Evolutionary conservation across 2,329 filamentous ascomycete genomes (phyloP).

Genomic region (Didymella segeticola): DNA sequence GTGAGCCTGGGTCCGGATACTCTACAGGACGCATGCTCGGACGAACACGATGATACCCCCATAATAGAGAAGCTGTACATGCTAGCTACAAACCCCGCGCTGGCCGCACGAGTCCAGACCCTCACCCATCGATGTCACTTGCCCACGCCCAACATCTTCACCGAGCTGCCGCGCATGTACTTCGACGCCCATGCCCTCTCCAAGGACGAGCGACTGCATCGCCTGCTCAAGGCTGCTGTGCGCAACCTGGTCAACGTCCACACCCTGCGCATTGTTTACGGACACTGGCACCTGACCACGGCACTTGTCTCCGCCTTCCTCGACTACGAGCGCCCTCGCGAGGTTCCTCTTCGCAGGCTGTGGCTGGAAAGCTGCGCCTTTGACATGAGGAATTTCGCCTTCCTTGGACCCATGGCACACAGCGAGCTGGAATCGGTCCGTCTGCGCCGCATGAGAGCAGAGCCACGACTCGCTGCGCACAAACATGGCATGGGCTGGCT

Average conservation of each 20-base stretch:
- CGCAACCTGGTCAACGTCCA: slow-evolving; percentile 52
- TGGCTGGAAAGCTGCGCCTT: slow-evolving; percentile 56
- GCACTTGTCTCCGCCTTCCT: slow-evolving; percentile 52
- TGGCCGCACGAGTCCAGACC: slow-evolving; percentile 53
- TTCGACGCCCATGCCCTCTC: slow-evolving; percentile 52
- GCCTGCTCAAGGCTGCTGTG: slow-evolving; percentile 48
- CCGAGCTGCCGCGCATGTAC: slow-evolving; percentile 49
- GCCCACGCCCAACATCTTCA: slow-evolving; percentile 53
- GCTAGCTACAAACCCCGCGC: slow-evolving; percentile 49
- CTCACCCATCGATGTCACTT: slow-evolving; percentile 57
- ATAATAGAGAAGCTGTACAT: slow-evolving; percentile 53
- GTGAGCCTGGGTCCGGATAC: too few relatives aligned
- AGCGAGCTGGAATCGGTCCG: slow-evolving; percentile 51
- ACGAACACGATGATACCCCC: slow-evolving; percentile 51
- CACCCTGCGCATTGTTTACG: slow-evolving; percentile 54
- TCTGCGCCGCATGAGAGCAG: slow-evolving; percentile 50
- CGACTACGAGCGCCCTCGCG: slow-evolving; percentile 35
- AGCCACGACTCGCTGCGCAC: slow-evolving; percentile 14
- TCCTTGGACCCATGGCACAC: slow-evolving; percentile 30
- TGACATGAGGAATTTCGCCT: slow-evolving; percentile 26
- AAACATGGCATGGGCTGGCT: slow-evolving; percentile 27
- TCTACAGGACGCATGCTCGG: slow-evolving; percentile 19
- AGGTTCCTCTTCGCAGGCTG: slow-evolving; percentile 47
- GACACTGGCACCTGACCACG: slow-evolving; percentile 52
- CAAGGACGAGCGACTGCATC: slow-evolving; percentile 49